A percentile compares a stretch with the other conserved stretches of the same genome.
phyloP scores from a whole-genome alignment of 495 filamentous ascomycete species.

The Collariella sp. region DNA sequence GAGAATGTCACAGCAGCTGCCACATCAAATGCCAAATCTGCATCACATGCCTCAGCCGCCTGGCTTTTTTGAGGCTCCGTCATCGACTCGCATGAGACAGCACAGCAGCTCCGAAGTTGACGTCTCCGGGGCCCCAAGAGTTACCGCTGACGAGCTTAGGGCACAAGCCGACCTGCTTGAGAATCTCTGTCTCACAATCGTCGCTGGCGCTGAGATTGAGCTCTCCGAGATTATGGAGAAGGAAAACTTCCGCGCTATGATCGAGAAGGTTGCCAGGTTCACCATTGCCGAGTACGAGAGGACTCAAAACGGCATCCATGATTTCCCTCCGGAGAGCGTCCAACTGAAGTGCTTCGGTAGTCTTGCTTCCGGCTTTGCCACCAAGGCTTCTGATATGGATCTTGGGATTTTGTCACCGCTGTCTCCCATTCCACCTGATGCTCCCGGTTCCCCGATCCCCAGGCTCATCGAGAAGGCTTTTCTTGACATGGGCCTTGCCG shows the following conservation, averaged over 20 bases:
- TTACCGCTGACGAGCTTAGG: slow-evolving; percentile 31
- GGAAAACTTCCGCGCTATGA: slow-evolving; percentile 48
- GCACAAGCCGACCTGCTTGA: slow-evolving; percentile 42
- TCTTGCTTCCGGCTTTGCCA: slow-evolving; percentile 63
- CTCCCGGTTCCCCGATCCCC: slow-evolving; percentile 48
- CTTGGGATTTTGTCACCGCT: slow-evolving; percentile 54
- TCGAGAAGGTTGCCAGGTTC: slow-evolving; percentile 49
- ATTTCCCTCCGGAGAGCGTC: slow-evolving; percentile 44
- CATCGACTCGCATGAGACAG: slow-evolving; percentile 11
- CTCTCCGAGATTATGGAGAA: slow-evolving; percentile 50
- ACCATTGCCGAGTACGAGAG: slow-evolving; percentile 44
- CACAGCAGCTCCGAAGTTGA: slow-evolving; percentile 7
- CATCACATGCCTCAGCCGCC: background rate
- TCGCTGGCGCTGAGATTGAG: slow-evolving; percentile 41
- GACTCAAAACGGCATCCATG: slow-evolving; percentile 19
- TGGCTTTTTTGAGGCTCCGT: slow-evolving; percentile 8
- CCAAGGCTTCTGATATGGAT: slow-evolving; percentile 67
- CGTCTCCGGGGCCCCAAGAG: slow-evolving; percentile 9
- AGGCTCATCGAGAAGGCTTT: slow-evolving; percentile 58
- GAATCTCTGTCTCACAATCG: slow-evolving; percentile 30
- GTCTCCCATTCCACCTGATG: slow-evolving; percentile 41
- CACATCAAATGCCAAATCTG: background rate
- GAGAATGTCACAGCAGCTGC: background rate
- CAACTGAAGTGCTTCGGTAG: slow-evolving; percentile 64
- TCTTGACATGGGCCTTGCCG: slow-evolving; percentile 60